Evolutionary conservation across 768 basidiomycete species (phyloP).

Genomic region (Boletus sensibilis): DNA sequence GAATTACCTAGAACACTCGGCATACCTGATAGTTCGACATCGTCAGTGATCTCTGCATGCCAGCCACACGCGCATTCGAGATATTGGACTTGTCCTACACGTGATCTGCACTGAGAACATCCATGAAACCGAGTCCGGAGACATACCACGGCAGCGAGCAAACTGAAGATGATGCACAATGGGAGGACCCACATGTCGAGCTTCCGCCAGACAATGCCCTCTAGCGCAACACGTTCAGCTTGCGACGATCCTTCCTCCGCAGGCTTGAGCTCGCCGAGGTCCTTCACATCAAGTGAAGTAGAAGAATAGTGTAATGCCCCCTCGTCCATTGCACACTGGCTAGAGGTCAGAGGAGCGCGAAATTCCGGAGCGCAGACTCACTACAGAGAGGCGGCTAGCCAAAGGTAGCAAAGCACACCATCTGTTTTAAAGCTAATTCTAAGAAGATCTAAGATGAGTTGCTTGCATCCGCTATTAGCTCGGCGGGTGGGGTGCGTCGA

Average conservation of each 20-base stretch:
- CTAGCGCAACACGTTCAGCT: slow-evolving; percentile 24
- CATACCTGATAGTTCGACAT: slow-evolving; percentile 30
- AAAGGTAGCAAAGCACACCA: no score
- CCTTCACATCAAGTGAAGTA: background rate
- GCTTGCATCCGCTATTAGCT: no score
- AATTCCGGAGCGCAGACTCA: no score
- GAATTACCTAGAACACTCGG: background rate
- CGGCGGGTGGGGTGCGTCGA: no score
- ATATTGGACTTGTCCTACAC: slow-evolving; percentile 44
- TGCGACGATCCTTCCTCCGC: slow-evolving; percentile 4
- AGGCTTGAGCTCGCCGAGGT: background rate
- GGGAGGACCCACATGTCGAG: slow-evolving; percentile 49
- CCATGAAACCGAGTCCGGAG: background rate
- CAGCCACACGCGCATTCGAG: slow-evolving; percentile 60
- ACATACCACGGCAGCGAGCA: slow-evolving; percentile 52
- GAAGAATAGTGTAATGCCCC: background rate
- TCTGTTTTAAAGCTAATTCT: no score
- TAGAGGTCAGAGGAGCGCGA: no score
- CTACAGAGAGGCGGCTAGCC: no score
- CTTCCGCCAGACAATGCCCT: slow-evolving; percentile 46
- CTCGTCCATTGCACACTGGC: background rate
- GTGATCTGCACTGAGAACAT: background rate
- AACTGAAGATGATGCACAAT: slow-evolving; percentile 46
- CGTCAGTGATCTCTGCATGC: slow-evolving; percentile 50
- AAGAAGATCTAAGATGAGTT: no score